phyloP scores from a whole-genome alignment of 805 yeast genomes.

The Metschnikowia santaceciliae region DNA sequence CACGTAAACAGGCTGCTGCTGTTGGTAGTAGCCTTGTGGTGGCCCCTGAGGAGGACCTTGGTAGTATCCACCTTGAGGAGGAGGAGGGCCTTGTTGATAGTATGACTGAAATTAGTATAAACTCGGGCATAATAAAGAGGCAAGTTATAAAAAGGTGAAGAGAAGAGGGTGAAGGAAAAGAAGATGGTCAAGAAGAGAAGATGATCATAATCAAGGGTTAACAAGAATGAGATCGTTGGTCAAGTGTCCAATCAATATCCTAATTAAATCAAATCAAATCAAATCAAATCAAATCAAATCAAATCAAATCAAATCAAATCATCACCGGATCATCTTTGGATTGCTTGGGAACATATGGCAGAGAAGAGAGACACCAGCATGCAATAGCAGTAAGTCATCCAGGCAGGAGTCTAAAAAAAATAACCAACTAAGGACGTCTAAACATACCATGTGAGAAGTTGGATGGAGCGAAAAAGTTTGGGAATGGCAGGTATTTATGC shows the following conservation, averaged over 20 bases:
- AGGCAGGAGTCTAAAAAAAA: too few relatives aligned
- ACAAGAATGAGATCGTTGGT: too few relatives aligned
- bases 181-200: background rate
- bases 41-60: conserved; percentile 25
- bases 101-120: conserved; percentile 11
- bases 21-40: conserved; percentile 29
- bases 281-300: too few relatives aligned
- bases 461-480: background rate
- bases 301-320: background rate
- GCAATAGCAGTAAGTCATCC: too few relatives aligned
- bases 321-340: background rate
- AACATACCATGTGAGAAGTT: conserved; percentile 1
- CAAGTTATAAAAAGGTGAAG: background rate
- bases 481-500: background rate
- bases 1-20: conserved; percentile 31
- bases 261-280: background rate
- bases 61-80: conserved; percentile 12
- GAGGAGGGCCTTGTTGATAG: conserved; percentile 14
- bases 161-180: too few relatives aligned
- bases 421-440: too few relatives aligned
- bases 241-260: too few relatives aligned
- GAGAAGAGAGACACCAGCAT: too few relatives aligned
- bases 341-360: too few relatives aligned
- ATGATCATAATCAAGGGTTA: background rate
- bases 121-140: background rate